Percentiles rank a stretch among this genome's conserved stretches.
Conservation (phyloP, 2,329 filamentous ascomycete genomes). For the Beauveria medogensis region DNA sequence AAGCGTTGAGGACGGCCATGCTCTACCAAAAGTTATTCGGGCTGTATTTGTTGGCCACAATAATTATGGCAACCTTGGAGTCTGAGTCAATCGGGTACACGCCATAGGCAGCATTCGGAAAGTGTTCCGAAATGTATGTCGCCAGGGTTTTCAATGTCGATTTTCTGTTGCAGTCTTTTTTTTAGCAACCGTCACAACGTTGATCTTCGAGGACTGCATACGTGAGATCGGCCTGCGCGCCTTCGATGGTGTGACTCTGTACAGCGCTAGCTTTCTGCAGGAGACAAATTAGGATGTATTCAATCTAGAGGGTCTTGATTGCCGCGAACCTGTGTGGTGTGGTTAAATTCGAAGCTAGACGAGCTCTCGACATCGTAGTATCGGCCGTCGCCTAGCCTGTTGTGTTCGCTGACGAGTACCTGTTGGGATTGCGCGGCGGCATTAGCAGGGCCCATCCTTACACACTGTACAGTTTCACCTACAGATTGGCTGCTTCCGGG, state of each 20-base stretch:
- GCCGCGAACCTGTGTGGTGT: constrained; percentile 59
- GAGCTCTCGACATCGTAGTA: constrained; percentile 89
- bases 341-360: constrained; percentile 83
- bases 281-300: constrained; percentile 13
- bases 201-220: constrained; percentile 36
- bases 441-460: background rate
- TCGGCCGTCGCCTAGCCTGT: constrained; percentile 67
- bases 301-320: too few species aligned
- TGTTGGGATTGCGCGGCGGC: constrained; percentile 25
- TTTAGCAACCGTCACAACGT: constrained; percentile 2
- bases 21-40: constrained; percentile 91
- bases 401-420: constrained; percentile 82
- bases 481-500: constrained; percentile 67
- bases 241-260: constrained; percentile 73
- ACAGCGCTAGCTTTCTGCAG: constrained; percentile 69
- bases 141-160: constrained; percentile 72
- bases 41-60: constrained; percentile 95
- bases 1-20: background rate
- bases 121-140: constrained; percentile 79
- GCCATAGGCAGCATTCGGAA: constrained; percentile 70
- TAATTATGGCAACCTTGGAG: constrained; percentile 66
- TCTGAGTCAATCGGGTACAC: constrained; percentile 75
- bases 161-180: constrained; percentile 47
- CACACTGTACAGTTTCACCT: constrained; percentile 11
- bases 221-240: constrained; percentile 70